phyloP scores from a whole-genome alignment of 768 basidiomycete species.

The Leucocoprinus sp. region DNA sequence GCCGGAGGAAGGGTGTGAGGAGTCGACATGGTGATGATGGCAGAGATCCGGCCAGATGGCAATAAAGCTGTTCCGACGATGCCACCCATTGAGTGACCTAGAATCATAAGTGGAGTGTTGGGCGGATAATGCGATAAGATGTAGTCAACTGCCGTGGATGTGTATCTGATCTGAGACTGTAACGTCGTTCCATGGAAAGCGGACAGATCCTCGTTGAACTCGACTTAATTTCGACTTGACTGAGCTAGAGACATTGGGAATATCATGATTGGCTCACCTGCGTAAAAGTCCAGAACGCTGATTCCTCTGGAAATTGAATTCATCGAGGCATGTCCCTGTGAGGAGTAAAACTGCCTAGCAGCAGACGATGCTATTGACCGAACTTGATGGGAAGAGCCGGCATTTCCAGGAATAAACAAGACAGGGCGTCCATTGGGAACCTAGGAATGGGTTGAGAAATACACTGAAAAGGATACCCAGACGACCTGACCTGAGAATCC shows the following conservation, averaged over 20 bases:
- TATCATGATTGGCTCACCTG: conserved; percentile 38
- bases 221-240: conserved; percentile 43
- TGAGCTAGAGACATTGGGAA: not conserved
- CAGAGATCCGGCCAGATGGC: conserved; percentile 55
- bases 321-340: conserved; percentile 45
- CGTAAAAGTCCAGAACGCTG: conserved; percentile 75
- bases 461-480: not conserved
- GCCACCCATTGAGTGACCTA: conserved; percentile 99
- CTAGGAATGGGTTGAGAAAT: conserved; percentile 5
- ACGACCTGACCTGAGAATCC: conserved; percentile 54
- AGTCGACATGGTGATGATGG: conserved; percentile 93
- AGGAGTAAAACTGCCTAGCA: conserved; percentile 65
- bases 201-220: conserved; percentile 95
- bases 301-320: conserved; percentile 41
- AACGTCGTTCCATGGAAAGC: conserved; percentile 91
- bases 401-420: conserved; percentile 95
- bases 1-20: conserved; percentile 86
- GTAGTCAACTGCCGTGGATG: conserved; percentile 60
- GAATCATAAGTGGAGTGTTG: conserved; percentile 57
- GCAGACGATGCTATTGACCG: conserved; percentile 94
- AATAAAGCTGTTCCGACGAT: conserved; percentile 79
- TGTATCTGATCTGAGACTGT: conserved; percentile 71
- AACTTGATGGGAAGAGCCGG: conserved; percentile 89
- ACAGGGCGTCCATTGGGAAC: conserved; percentile 62
- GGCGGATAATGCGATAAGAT: conserved; percentile 71